These are phyloP conservation scores for Salvia splendens DNA, from an alignment of 257 asterid species.

Conservation along the genomic window DNA sequence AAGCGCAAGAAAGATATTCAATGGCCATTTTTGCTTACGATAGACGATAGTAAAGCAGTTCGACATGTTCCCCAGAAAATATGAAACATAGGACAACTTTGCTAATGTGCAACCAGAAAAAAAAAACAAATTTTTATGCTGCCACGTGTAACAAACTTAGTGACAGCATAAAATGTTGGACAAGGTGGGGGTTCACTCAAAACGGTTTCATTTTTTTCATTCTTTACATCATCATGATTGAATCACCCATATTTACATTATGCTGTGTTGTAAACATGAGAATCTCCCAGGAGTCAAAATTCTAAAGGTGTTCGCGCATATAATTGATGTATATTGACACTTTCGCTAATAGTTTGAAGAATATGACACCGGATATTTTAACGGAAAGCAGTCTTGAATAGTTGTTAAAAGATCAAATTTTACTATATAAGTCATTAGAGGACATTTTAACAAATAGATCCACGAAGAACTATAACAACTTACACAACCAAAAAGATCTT, in stretches of 20 bases:
- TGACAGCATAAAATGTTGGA: background rate
- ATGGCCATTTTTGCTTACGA: background rate
- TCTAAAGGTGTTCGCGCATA: background rate
- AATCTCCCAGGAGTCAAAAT: background rate
- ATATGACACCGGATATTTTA: background rate
- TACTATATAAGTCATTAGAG: background rate
- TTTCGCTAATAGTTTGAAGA: background rate
- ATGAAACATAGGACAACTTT: background rate
- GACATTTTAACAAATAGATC: background rate
- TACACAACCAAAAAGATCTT: background rate
- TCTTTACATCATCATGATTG: background rate
- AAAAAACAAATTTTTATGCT: background rate
- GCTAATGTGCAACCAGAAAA: background rate
- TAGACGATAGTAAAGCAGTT: background rate
- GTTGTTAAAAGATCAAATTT: background rate
- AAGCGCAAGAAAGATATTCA: background rate
- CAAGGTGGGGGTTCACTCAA: background rate
- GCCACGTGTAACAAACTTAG: background rate
- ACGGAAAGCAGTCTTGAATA: background rate
- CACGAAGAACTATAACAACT: slow-evolving; percentile 1
- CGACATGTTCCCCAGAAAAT: background rate
- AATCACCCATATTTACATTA: too few relatives aligned
- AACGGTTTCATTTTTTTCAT: background rate
- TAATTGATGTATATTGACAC: background rate
- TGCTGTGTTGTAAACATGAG: background rate